Evolutionary conservation across 1,139 yeast species (phyloP).

Genomic region (Yamadazyma atmosphaerica): DNA sequence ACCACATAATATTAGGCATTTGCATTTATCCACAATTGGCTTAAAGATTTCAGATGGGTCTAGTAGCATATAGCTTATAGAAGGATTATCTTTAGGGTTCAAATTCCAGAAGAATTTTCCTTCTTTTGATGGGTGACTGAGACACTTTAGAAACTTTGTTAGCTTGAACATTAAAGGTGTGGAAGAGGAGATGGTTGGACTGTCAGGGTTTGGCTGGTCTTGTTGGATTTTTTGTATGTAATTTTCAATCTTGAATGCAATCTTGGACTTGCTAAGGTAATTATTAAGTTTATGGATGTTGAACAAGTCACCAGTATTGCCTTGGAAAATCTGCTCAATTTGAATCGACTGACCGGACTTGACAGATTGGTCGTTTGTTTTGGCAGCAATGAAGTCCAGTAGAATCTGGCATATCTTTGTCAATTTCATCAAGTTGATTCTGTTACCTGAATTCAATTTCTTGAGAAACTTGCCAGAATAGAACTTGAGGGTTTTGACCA

Average conservation of each 20-base stretch:
- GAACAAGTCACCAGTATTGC: conserved; percentile 66
- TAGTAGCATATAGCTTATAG: conserved; percentile 68
- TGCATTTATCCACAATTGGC: conserved; percentile 63
- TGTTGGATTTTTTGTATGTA: conserved; percentile 48
- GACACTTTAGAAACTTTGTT: conserved; percentile 60
- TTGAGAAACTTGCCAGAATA: conserved; percentile 63
- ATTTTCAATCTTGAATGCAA: conserved; percentile 81
- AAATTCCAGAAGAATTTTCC: conserved; percentile 78
- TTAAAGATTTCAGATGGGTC: conserved; percentile 78
- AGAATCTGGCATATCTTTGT: conserved; percentile 57
- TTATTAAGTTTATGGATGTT: conserved; percentile 69
- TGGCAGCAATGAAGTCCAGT: conserved; percentile 39
- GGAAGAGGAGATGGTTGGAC: conserved; percentile 25
- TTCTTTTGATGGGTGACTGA: conserved; percentile 76
- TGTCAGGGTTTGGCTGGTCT: conserved; percentile 1
- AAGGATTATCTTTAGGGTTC: conserved; percentile 18
- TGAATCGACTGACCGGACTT: conserved; percentile 56
- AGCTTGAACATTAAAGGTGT: conserved; percentile 68
- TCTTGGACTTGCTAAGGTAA: conserved; percentile 66
- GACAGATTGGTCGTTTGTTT: conserved; percentile 24
- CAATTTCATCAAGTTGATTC: conserved; percentile 68
- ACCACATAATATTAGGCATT: conserved; percentile 82
- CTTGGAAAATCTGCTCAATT: conserved; percentile 53
- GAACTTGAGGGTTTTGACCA: conserved; percentile 46
- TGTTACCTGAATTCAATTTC: conserved; percentile 70